These are phyloP conservation scores for Coelastrella sp. DNA, from an alignment of 139 green algal species.

Conservation along the genomic window DNA sequence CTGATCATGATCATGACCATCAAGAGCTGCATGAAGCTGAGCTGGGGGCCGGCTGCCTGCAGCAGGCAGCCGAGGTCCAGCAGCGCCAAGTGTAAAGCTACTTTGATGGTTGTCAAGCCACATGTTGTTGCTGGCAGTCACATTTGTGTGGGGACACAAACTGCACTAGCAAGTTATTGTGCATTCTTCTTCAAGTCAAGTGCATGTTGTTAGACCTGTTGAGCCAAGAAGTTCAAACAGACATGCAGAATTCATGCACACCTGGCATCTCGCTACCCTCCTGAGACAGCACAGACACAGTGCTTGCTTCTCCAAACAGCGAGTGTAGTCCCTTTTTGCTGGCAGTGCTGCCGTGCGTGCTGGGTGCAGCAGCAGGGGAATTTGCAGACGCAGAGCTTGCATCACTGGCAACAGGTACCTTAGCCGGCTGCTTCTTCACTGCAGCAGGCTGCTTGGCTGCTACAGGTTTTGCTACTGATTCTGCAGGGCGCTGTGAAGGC, in stretches of 20 bases:
- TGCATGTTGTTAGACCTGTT: no score
- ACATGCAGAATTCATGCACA: background rate
- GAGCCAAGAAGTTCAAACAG: background rate
- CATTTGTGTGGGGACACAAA: no score
- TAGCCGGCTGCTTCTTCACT: background rate
- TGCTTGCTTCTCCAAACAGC: slow-evolving; percentile 2
- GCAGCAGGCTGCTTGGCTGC: background rate
- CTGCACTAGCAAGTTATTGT: no score
- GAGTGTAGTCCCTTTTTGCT: slow-evolving; percentile 3
- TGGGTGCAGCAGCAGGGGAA: background rate
- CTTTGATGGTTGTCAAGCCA: background rate
- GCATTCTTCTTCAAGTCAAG: no score
- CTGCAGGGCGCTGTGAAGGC: background rate
- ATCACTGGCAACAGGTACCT: background rate
- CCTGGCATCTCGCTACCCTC: slow-evolving; percentile 33
- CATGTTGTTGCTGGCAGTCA: background rate
- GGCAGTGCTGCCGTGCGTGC: slow-evolving; percentile 16
- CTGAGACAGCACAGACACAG: background rate
- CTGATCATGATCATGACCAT: background rate
- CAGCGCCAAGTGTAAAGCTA: background rate
- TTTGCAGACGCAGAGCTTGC: background rate
- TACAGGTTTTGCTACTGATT: slow-evolving; percentile 7
- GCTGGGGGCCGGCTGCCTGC: slow-evolving; percentile 33
- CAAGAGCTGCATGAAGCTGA: slow-evolving; percentile 28
- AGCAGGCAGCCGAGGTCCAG: background rate